Conservation (phyloP, 768 basidiomycete genomes). For the Trametes punicea region DNA sequence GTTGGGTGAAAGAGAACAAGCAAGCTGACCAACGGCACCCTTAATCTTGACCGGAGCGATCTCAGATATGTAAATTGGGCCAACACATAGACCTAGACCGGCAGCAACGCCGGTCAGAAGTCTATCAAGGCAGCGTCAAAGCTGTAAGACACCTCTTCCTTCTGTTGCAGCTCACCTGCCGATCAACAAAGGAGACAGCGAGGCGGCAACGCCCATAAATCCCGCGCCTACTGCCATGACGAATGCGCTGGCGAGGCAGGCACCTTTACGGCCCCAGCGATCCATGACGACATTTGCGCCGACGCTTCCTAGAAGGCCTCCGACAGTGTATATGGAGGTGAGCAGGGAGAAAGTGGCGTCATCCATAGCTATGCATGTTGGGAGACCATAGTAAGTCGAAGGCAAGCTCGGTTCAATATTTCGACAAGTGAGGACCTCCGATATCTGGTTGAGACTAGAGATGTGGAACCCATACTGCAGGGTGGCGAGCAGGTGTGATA, state of each 20-base stretch:
- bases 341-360: constrained; percentile 75
- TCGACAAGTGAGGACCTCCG: constrained; percentile 51
- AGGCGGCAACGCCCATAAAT: constrained; percentile 63
- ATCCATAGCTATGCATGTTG: constrained; percentile 79
- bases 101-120: constrained; percentile 67
- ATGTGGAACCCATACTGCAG: constrained; percentile 88
- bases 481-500: no score
- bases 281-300: constrained; percentile 68
- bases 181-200: constrained; percentile 50
- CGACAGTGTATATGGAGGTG: constrained; percentile 83
- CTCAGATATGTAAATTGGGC: constrained; percentile 82
- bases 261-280: constrained; percentile 64
- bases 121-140: constrained; percentile 33
- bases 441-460: constrained; percentile 84
- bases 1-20: neutral
- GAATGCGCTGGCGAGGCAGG: constrained; percentile 55
- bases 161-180: constrained; percentile 51
- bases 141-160: neutral
- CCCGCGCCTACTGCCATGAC: constrained; percentile 56
- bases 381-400: constrained; percentile 39
- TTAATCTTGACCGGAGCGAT: constrained; percentile 76
- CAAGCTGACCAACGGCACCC: constrained; percentile 61
- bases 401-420: constrained; percentile 14
- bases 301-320: constrained; percentile 79
- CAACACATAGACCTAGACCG: constrained; percentile 73